Evolutionary conservation across 1,139 yeast species (phyloP), one percentile per base, ranked within the genome.

Genomic region (Pichia sp.): DNA sequence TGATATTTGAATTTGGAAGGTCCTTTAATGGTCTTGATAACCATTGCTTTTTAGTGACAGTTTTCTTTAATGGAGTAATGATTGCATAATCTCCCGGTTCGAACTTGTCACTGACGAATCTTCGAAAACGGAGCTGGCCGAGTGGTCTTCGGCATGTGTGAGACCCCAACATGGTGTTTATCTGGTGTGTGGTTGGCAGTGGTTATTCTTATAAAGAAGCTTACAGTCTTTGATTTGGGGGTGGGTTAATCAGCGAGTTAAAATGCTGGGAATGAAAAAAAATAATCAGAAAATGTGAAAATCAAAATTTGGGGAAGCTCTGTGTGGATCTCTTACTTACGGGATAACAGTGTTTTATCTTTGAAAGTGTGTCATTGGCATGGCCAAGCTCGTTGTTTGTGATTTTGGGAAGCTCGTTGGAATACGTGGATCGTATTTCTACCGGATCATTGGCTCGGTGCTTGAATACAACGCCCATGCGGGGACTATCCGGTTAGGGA

Each of bases 391-490:
- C n/a, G 47, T 59, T 10, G 52, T 59, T 6, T 39, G 22, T 20
- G 12, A 30, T 4, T 46, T 49, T 7, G 38, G 38, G n/a, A n/a
- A 14, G 8, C n/a, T 49, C 3, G 10, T 21, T 18, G 21, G 31
- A 14, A 11, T 34, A 3, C 28, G 21, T 10, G 20, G 17, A 6
- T 46, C 50, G 4, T 11, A 17, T 1, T 46, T 41, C 19, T 24
- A 46, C 48, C 55, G 71, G 4, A 45, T 68, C 2, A 45, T 67
- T 14, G 68, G 63, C 0, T 56, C 59, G 24, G 58, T 67, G 1
- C 40, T 57, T 4, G 53, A 56, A 2, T 67, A 59, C 46, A 55
- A 62, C 42, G 45, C 53, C 3, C 30, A 45, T 15, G 41, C 51
- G 2, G 61, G 60, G 0, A n/a, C 35, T 1, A 34, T 60, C 12